Conservation (phyloP, 1,284 basidiomycete species). For the Inonotus obliquus region DNA sequence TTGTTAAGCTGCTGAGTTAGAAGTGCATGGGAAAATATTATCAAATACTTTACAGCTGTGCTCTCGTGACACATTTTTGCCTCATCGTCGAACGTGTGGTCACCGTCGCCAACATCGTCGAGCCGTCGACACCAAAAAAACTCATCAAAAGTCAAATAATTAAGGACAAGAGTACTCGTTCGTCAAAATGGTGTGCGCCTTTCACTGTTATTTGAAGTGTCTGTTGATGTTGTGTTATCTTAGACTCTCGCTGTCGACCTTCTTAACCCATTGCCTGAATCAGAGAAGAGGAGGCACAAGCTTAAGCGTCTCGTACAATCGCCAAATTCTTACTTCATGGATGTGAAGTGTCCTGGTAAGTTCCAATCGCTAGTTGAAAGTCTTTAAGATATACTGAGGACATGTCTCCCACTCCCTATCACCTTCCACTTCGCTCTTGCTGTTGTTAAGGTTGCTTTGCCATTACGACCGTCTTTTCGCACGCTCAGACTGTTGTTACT, state of each 20-base stretch:
- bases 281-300: conserved; percentile 92
- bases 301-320: conserved; percentile 99
- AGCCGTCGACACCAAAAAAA: not conserved
- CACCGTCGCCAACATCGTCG: not conserved
- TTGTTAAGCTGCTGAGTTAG: too few species aligned
- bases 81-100: not conserved
- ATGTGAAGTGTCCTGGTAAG: conserved; percentile 96
- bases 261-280: conserved; percentile 90
- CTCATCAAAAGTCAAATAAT: not conserved
- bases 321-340: conserved; percentile 99
- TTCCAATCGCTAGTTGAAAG: conserved; percentile 10
- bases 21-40: not conserved
- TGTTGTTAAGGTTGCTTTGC: conserved; percentile 89
- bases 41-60: not conserved
- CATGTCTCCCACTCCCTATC: conserved; percentile 19
- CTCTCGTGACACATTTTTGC: not conserved
- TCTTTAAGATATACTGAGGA: conserved; percentile 17
- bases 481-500: conserved; percentile 90
- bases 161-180: not conserved
- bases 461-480: conserved; percentile 94
- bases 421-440: conserved; percentile 24
- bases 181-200: conserved; percentile 15
- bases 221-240: not conserved
- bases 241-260: conserved; percentile 98
- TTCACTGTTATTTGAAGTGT: too few species aligned